phyloP scores from a whole-genome alignment of 495 filamentous ascomycete genomes.

The Neurospora cerealis region DNA sequence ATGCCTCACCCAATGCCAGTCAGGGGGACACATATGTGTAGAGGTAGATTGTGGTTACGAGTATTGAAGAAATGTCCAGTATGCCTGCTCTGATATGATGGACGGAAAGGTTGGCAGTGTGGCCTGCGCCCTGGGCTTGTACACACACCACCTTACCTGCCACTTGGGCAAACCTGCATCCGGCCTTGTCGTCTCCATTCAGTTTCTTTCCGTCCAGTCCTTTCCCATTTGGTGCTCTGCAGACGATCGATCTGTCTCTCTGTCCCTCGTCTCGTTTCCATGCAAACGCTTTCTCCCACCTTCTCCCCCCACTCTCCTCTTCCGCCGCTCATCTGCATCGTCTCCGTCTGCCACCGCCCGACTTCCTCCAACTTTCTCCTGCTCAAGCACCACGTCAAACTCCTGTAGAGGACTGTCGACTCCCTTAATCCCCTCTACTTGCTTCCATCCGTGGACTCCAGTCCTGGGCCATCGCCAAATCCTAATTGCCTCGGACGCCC shows the following conservation, averaged over 20 bases:
- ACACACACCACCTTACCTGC: slow-evolving; percentile 3
- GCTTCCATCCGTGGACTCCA: not conserved
- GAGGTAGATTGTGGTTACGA: not conserved
- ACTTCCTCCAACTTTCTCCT: not conserved
- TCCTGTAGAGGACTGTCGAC: not conserved
- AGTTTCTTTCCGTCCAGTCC: slow-evolving; percentile 6
- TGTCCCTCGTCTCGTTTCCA: not conserved
- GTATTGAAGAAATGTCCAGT: not conserved
- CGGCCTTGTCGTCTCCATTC: slow-evolving; percentile 1
- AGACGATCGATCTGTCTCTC: not conserved
- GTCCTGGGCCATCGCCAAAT: not conserved
- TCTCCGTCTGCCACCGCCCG: not conserved
- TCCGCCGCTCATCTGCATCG: not conserved
- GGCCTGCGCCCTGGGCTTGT: not conserved
- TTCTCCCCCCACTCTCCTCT: not conserved
- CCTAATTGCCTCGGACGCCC: not conserved
- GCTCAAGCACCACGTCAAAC: not conserved
- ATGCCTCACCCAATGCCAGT: not conserved
- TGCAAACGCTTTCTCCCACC: slow-evolving; percentile 6
- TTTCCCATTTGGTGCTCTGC: not conserved
- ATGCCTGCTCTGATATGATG: not conserved
- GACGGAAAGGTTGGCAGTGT: not conserved
- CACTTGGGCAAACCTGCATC: slow-evolving; percentile 3
- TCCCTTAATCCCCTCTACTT: not conserved
- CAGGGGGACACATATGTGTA: too few species aligned